These are phyloP conservation scores for Alopecurus myosuroides DNA, from an alignment of 176 grass and related monocot species.

Conservation along the genomic window DNA sequence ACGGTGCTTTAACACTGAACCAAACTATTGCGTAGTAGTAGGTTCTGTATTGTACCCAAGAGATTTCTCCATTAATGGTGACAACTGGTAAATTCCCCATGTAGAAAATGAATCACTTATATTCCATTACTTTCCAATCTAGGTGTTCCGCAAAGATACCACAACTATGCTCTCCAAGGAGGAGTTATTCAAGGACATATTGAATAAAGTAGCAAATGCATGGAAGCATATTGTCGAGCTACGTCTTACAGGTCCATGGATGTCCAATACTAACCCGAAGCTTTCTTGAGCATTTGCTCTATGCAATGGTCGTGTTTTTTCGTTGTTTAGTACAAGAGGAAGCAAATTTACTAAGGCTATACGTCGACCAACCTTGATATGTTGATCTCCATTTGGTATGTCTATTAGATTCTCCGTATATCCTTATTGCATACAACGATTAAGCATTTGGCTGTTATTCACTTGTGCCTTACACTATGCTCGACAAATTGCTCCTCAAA, in stretches of 20 bases:
- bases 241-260: constrained; percentile 58
- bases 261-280: neutral
- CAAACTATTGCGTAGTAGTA: neutral
- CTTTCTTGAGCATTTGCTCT: neutral
- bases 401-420: neutral
- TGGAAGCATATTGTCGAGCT: constrained; percentile 84
- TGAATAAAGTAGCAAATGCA: constrained; percentile 63
- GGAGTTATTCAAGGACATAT: constrained; percentile 86
- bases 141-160: constrained; percentile 86
- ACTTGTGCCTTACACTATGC: too few relatives aligned
- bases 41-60: neutral
- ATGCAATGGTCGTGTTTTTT: neutral
- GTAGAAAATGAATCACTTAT: neutral
- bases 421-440: neutral
- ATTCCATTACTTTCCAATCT: neutral
- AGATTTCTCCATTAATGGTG: neutral
- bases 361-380: constrained; percentile 80
- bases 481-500: too few relatives aligned
- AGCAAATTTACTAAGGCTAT: constrained; percentile 61
- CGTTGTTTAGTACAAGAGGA: constrained; percentile 70
- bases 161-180: constrained; percentile 75
- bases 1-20: neutral
- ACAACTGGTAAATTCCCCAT: neutral
- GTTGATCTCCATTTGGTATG: constrained; percentile 95
- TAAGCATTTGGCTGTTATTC: neutral